A percentile compares a stretch with the other conserved stretches of the same genome.
phyloP scores from a whole-genome alignment of 495 filamentous ascomycete species.

The Neurospora discreta region DNA sequence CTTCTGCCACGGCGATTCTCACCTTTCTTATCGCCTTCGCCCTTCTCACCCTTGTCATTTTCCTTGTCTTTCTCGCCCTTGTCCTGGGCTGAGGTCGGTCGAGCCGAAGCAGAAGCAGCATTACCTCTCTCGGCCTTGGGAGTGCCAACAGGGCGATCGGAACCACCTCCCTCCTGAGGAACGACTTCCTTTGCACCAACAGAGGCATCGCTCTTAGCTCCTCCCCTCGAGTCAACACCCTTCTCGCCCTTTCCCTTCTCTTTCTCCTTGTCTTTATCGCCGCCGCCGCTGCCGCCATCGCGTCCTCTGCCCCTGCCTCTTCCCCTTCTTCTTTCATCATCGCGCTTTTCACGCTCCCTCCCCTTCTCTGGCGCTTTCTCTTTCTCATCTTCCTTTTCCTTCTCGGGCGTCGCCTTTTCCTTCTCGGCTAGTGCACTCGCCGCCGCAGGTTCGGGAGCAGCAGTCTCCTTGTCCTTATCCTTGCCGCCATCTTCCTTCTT shows the following conservation, averaged over 20 bases:
- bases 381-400: constrained; percentile 4
- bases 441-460: neutral
- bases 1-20: constrained; percentile 13
- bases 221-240: constrained; percentile 1
- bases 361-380: constrained; percentile 4
- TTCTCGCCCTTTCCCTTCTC: constrained; percentile 4
- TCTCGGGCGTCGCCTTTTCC: neutral
- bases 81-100: neutral
- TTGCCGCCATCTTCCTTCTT: constrained; percentile 13
- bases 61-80: neutral
- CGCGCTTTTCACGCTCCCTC: constrained; percentile 2
- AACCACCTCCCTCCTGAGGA: neutral
- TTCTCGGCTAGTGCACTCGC: neutral
- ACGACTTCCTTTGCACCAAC: neutral
- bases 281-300: constrained; percentile 6
- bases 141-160: neutral
- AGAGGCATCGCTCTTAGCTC: neutral
- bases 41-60: neutral
- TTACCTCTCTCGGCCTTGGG: neutral
- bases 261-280: constrained; percentile 5
- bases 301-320: constrained; percentile 13
- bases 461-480: neutral
- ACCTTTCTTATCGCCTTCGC: neutral
- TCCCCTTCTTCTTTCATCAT: constrained; percentile 4
- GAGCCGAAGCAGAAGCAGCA: neutral